phyloP scores from a whole-genome alignment of 345 rosid genomes.

The Populus tremula region DNA sequence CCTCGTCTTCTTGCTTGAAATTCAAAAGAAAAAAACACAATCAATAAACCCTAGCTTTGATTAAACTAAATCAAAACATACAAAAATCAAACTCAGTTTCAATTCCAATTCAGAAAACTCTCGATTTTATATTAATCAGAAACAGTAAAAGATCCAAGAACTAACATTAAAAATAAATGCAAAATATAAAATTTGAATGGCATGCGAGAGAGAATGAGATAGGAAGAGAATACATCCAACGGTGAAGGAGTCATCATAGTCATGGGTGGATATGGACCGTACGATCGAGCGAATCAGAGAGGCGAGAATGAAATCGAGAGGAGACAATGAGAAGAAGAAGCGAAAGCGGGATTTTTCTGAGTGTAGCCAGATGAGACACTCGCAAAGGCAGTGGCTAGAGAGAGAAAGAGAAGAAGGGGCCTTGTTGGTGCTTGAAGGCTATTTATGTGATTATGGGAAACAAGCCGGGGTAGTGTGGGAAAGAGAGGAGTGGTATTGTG shows the following conservation, averaged over 20 bases:
- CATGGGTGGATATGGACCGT: slow-evolving; percentile 44
- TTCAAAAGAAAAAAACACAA: slow-evolving; percentile 12
- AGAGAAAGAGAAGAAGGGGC: slow-evolving; percentile 16
- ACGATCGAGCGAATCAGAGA: slow-evolving; percentile 36
- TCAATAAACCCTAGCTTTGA: neutral
- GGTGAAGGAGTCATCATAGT: slow-evolving; percentile 84
- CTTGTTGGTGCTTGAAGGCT: slow-evolving; percentile 27
- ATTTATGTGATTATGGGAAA: slow-evolving; percentile 20
- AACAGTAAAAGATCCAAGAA: slow-evolving; percentile 4
- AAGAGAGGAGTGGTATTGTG: neutral
- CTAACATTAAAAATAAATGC: neutral
- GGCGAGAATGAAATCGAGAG: neutral
- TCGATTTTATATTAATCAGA: neutral
- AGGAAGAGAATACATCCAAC: slow-evolving; percentile 51
- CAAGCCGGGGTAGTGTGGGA: slow-evolving; percentile 10
- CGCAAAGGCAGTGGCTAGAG: slow-evolving; percentile 30
- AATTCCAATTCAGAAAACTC: neutral
- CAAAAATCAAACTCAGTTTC: neutral
- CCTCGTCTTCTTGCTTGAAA: slow-evolving; percentile 84
- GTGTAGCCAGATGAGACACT: slow-evolving; percentile 3
- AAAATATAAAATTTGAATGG: slow-evolving; percentile 8
- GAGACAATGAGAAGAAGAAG: slow-evolving; percentile 7
- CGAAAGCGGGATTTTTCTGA: slow-evolving; percentile 24
- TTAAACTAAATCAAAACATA: slow-evolving; percentile 12
- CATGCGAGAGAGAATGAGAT: slow-evolving; percentile 21